phyloP scores from a whole-genome alignment of 1,284 basidiomycete genomes.

The Dichomitus squalens region DNA sequence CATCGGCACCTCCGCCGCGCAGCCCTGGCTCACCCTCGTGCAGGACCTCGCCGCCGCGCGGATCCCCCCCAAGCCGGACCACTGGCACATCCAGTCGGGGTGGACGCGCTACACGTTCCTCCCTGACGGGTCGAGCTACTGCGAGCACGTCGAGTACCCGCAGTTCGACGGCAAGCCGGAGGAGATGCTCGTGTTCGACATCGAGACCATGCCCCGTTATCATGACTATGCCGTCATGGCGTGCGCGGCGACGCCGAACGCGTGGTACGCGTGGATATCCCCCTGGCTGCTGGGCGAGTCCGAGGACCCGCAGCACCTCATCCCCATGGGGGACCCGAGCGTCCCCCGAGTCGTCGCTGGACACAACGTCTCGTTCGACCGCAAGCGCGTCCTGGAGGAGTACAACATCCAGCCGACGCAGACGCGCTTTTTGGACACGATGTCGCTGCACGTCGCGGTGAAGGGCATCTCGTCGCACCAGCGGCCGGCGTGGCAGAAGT shows the following conservation, averaged over 20 bases:
- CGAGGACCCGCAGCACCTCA: slow-evolving; percentile 68
- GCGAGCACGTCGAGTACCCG: slow-evolving; percentile 63
- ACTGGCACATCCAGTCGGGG: slow-evolving; percentile 80
- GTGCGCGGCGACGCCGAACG: slow-evolving; percentile 79
- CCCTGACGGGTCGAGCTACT: slow-evolving; percentile 67
- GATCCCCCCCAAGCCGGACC: slow-evolving; percentile 68
- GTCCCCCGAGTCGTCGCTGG: slow-evolving; percentile 78
- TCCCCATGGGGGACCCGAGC: slow-evolving; percentile 66
- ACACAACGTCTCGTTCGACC: slow-evolving; percentile 96
- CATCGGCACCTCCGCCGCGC: slow-evolving; percentile 72
- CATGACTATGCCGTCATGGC: slow-evolving; percentile 90
- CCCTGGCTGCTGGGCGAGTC: slow-evolving; percentile 86
- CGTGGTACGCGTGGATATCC: slow-evolving; percentile 97
- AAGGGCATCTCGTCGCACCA: slow-evolving; percentile 96
- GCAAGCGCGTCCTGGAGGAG: slow-evolving; percentile 84
- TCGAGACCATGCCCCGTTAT: slow-evolving; percentile 89
- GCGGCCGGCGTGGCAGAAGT: slow-evolving; percentile 89
- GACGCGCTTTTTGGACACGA: slow-evolving; percentile 92
- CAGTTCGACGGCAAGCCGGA: slow-evolving; percentile 66
- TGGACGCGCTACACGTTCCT: slow-evolving; percentile 88
- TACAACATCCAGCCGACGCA: slow-evolving; percentile 73
- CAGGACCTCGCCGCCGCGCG: slow-evolving; percentile 57
- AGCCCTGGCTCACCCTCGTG: slow-evolving; percentile 85
- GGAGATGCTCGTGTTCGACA: slow-evolving; percentile 86
- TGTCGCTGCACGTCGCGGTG: slow-evolving; percentile 93